Evolutionary conservation across 2,329 filamentous ascomycete genomes (phyloP).

Genomic region (Chrysoporthe cubensis): DNA sequence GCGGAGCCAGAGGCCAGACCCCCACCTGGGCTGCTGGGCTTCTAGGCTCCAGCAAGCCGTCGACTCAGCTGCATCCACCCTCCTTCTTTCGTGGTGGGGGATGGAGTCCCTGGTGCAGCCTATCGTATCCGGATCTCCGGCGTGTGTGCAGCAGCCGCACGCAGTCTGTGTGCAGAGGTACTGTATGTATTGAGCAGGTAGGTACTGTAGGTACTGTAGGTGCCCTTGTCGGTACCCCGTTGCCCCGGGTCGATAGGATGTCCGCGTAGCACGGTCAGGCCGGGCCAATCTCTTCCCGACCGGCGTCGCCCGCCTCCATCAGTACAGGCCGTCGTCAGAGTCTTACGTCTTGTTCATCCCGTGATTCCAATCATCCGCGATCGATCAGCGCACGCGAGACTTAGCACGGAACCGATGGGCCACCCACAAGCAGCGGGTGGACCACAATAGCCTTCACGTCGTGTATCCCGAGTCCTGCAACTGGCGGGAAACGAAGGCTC

Average conservation of each 20-base stretch:
- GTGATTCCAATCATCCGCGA: background rate
- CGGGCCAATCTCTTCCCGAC: background rate
- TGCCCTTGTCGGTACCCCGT: background rate
- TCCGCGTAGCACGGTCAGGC: slow-evolving; percentile 10
- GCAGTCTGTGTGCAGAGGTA: background rate
- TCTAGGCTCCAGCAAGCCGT: slow-evolving; percentile 2
- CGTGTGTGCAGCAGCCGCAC: slow-evolving; percentile 10
- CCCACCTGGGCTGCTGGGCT: background rate
- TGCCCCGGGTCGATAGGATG: background rate
- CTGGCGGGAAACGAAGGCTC: slow-evolving; percentile 21
- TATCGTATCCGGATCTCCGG: slow-evolving; percentile 24
- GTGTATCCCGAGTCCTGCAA: slow-evolving; percentile 28
- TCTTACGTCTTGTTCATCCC: background rate
- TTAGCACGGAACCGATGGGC: background rate
- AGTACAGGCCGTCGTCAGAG: background rate
- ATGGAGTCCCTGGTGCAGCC: slow-evolving; percentile 18
- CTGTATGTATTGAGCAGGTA: no score
- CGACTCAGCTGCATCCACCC: slow-evolving; percentile 6
- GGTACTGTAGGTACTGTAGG: background rate
- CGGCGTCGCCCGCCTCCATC: background rate
- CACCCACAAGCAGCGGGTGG: slow-evolving; percentile 1
- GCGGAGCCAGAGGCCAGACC: slow-evolving; percentile 19
- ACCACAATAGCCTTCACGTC: slow-evolving; percentile 20
- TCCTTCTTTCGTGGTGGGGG: background rate
- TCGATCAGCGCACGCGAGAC: background rate